Conservation (phyloP, 1,284 basidiomycete species). For the Xanthoconium separans region DNA sequence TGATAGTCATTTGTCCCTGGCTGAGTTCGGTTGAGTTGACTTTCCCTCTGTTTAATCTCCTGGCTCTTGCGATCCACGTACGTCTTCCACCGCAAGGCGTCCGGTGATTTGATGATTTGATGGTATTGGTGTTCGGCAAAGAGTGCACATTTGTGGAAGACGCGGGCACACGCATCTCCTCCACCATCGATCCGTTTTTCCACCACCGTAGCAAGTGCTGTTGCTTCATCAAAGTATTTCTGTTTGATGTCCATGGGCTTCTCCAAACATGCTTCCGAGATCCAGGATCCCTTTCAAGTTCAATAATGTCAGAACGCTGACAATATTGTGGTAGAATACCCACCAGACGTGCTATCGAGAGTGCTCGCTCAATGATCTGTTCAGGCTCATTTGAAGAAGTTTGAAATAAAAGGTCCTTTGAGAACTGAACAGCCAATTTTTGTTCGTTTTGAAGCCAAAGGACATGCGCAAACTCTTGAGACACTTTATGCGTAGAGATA, state of each 20-base stretch:
- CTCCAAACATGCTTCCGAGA: constrained; percentile 80
- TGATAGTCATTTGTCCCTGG: constrained; percentile 25
- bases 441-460: constrained; percentile 90
- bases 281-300: constrained; percentile 78
- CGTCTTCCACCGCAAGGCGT: constrained; percentile 67
- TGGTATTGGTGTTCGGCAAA: constrained; percentile 91
- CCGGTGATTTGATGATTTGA: constrained; percentile 66
- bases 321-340: constrained; percentile 20
- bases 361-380: constrained; percentile 39
- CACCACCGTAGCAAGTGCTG: constrained; percentile 38
- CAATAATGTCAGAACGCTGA: constrained; percentile 3
- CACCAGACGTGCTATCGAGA: constrained; percentile 62
- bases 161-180: constrained; percentile 48
- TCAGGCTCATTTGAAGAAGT: constrained; percentile 13
- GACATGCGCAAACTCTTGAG: constrained; percentile 84
- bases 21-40: constrained; percentile 39
- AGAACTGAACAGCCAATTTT: constrained; percentile 76
- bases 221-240: constrained; percentile 71
- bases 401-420: constrained; percentile 49
- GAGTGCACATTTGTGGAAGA: constrained; percentile 82
- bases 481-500: constrained; percentile 51
- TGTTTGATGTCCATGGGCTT: constrained; percentile 75
- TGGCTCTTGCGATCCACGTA: constrained; percentile 73
- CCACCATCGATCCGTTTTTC: constrained; percentile 16
- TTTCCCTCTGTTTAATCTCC: constrained; percentile 54